Conservation (phyloP, 1,284 basidiomycete species). For the Kwoniella shivajii region DNA sequence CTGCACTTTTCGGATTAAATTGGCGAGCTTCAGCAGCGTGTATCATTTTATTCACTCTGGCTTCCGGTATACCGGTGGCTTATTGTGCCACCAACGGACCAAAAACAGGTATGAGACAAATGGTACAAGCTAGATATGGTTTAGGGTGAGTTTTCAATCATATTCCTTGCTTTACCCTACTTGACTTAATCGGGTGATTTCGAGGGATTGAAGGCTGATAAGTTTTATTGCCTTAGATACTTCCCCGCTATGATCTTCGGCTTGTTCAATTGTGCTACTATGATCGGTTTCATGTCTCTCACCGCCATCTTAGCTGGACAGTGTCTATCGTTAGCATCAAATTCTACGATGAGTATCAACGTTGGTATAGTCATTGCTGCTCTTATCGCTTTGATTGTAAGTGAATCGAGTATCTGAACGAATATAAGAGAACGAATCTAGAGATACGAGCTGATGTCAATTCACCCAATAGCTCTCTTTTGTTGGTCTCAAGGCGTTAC, state of each 20-base stretch:
- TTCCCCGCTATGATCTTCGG: conserved; percentile 67
- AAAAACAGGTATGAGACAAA: conserved; percentile 80
- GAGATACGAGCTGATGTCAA: background rate
- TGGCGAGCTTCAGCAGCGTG: conserved; percentile 35
- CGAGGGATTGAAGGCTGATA: background rate
- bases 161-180: background rate
- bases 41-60: conserved; percentile 40
- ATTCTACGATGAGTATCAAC: conserved; percentile 57
- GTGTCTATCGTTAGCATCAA: conserved; percentile 70
- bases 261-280: conserved; percentile 64
- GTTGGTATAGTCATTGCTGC: conserved; percentile 88
- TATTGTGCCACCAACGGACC: conserved; percentile 75
- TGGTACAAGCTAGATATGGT: conserved; percentile 75
- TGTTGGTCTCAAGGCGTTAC: conserved; percentile 56
- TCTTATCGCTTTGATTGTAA: conserved; percentile 70
- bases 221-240: conserved; percentile 58
- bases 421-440: background rate
- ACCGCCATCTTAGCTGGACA: conserved; percentile 79
- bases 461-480: conserved; percentile 53
- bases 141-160: conserved; percentile 60
- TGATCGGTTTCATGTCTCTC: conserved; percentile 74
- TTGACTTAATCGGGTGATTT: background rate
- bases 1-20: conserved; percentile 42
- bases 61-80: conserved; percentile 40
- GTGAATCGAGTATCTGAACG: conserved; percentile 37